Base-by-base conservation (phyloP, 805 yeast genomes). In the Lipomyces starkeyi region DNA sequence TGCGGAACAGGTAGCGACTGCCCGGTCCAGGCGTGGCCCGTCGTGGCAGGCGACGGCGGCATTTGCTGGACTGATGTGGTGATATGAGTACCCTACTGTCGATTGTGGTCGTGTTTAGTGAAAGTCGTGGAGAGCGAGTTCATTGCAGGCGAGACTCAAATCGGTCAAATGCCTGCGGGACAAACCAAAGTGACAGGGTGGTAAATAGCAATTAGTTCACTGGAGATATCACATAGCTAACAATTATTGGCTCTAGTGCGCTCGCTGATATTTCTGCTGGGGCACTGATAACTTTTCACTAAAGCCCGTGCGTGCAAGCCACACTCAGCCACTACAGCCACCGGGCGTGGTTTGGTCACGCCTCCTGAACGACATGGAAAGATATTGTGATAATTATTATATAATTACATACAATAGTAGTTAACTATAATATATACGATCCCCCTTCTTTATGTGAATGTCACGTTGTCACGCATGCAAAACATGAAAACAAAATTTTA, bases 1-100 rank as follows among this genome's bases (percentile, higher is more conserved):
- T 53, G 64, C 34, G 56, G 29, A 53, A 25, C 56, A 14, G 56
- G 17, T 14, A 25, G 34, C 56, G 27, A 11, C 56, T 53, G 56
- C 17, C 34, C 56, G 34, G 56, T 14, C 56, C 56, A 53, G 34
- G 32, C 56, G 5, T 53, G 25, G 27, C 56, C 29, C 34, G 56
- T 29, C 29, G 56, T 29, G 17, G 56, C 34, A 25, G 56, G 34
- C 56, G 34, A 53, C 34, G 34, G 56, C 11, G 56, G 56, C 56
- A 53, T 53, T 22, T 43, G 49, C 49, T 43, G 49, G 20, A 43
- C 49, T 43, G 22, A 43, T n/a, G 49, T 43, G n/a, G 20, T 17
- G 49, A 43, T 43, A 25, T 22, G 49, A 43, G 49, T 29, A 29
- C 32, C 20, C 22, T 43, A n/a, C 22, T 6, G 49, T 6, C 49